Evolutionary conservation across 305 asterid genomes (phyloP).

Genomic region (Fraxinus floribunda): DNA sequence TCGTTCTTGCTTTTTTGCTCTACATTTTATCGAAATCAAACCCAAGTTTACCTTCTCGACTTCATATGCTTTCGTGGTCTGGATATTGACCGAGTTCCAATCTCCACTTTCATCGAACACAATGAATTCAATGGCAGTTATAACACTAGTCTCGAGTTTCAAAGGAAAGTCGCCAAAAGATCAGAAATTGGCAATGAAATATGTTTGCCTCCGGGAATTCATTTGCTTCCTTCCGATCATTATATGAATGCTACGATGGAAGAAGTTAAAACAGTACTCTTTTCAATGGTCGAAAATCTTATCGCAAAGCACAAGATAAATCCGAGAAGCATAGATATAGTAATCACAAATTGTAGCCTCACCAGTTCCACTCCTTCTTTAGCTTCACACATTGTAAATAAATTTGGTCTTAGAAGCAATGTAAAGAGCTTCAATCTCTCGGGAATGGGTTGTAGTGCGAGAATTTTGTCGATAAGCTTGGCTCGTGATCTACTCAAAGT

Average conservation of each 20-base stretch:
- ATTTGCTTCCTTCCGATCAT: constrained; percentile 37
- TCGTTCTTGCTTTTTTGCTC: constrained; percentile 17
- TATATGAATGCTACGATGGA: constrained; percentile 23
- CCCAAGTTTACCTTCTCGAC: constrained; percentile 38
- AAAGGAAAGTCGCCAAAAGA: constrained; percentile 27
- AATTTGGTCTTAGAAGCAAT: constrained; percentile 43
- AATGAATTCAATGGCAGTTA: constrained; percentile 20
- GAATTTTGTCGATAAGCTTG: constrained; percentile 40
- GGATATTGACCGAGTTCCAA: constrained; percentile 33
- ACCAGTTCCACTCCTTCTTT: constrained; percentile 62
- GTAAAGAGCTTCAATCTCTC: constrained; percentile 49
- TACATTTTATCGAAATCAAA: constrained; percentile 28
- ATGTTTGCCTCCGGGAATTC: constrained; percentile 37
- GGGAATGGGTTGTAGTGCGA: constrained; percentile 71
- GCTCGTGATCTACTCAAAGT: constrained; percentile 46
- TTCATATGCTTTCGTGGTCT: constrained; percentile 42
- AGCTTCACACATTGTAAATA: constrained; percentile 45
- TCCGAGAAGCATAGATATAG: constrained; percentile 43
- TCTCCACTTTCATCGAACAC: constrained; percentile 40
- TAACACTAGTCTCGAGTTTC: constrained; percentile 35
- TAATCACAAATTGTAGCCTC: constrained; percentile 56
- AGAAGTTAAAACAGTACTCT: constrained; percentile 42
- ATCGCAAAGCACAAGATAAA: constrained; percentile 36
- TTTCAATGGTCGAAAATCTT: constrained; percentile 38
- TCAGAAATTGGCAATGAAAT: constrained; percentile 48